phyloP scores from a whole-genome alignment of 2,329 filamentous ascomycete genomes.

The Aspergillus neotritici region DNA sequence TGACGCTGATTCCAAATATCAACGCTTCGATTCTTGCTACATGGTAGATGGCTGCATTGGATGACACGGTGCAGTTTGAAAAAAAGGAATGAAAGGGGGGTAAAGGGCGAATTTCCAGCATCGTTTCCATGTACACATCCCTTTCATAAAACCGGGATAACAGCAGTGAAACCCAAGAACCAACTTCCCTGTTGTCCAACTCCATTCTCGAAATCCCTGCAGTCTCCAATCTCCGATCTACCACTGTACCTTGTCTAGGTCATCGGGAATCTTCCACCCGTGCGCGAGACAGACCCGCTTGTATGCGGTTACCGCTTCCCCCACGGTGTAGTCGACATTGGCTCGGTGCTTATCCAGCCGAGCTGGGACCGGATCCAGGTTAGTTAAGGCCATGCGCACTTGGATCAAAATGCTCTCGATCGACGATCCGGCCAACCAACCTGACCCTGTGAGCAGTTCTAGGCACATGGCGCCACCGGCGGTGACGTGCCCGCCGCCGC shows the following conservation, averaged over 20 bases:
- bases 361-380: constrained; percentile 63
- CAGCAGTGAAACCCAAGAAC: too few relatives aligned
- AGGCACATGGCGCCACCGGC: constrained; percentile 77
- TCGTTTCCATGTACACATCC: too few relatives aligned
- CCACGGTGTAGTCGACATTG: constrained; percentile 55
- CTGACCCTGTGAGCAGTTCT: constrained; percentile 75
- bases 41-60: too few relatives aligned
- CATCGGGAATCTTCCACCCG: constrained; percentile 66
- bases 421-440: constrained; percentile 68
- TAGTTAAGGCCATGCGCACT: constrained; percentile 69
- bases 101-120: too few relatives aligned
- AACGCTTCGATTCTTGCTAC: too few relatives aligned
- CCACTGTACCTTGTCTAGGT: constrained; percentile 28
- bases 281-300: constrained; percentile 61
- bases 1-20: too few relatives aligned
- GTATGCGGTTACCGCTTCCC: constrained; percentile 70
- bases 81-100: too few relatives aligned
- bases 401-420: constrained; percentile 78
- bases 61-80: too few relatives aligned
- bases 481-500: constrained; percentile 83
- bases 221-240: neutral
- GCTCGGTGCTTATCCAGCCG: constrained; percentile 47
- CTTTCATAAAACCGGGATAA: too few relatives aligned
- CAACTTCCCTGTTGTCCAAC: too few relatives aligned
- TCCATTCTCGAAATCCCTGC: too few relatives aligned